Percentiles rank a stretch among this genome's conserved stretches.
phyloP scores from a whole-genome alignment of 768 basidiomycete genomes.

The Leccinellum rugosiceps region DNA sequence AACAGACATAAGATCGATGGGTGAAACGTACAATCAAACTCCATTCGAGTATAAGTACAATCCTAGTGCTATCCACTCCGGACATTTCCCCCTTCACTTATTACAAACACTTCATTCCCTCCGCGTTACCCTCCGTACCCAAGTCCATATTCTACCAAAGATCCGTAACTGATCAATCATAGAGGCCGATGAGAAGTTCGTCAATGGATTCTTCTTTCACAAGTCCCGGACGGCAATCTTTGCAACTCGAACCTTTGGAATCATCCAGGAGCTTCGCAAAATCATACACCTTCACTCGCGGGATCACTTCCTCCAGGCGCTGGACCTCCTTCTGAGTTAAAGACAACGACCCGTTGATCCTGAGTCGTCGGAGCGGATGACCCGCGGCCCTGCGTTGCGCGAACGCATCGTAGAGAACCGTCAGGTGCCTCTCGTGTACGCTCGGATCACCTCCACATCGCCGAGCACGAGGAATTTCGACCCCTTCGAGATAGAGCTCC shows the following conservation, averaged over 20 bases:
- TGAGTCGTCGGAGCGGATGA: neutral
- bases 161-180: neutral
- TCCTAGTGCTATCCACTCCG: neutral
- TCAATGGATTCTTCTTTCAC: neutral
- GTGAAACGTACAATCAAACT: neutral
- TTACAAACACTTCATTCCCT: neutral
- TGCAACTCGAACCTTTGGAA: neutral
- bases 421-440: neutral
- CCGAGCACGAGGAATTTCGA: neutral
- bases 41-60: neutral
- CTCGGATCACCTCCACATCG: neutral
- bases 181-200: neutral
- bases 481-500: neutral
- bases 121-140: neutral
- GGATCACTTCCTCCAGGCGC: neutral
- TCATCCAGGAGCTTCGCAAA: neutral
- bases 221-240: neutral
- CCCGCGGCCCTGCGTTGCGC: neutral
- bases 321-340: neutral
- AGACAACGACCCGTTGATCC: neutral
- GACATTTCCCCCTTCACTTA: neutral
- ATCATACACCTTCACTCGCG: neutral
- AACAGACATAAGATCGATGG: neutral
- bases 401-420: neutral
- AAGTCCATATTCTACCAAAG: neutral